phyloP scores from a whole-genome alignment of 257 asterid species.

The Fraxinus excelsior region DNA sequence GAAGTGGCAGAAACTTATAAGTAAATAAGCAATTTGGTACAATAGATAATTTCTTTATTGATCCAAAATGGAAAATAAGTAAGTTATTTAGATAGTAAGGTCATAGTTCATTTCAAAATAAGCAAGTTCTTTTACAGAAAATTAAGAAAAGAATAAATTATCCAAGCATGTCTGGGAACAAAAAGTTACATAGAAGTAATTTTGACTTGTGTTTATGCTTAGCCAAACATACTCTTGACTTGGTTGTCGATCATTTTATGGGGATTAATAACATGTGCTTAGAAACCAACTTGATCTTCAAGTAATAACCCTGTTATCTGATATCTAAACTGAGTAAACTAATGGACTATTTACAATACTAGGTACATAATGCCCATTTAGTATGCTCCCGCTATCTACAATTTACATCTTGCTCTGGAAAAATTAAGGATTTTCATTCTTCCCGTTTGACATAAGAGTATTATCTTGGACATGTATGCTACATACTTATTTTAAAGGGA shows the following conservation, averaged over 20 bases:
- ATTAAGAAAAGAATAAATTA: not conserved
- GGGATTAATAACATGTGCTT: not conserved
- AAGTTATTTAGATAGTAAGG: not conserved
- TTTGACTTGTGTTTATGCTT: not conserved
- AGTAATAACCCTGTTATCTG: not conserved
- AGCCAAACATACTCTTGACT: not conserved
- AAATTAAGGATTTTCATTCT: not conserved
- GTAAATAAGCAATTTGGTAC: not conserved
- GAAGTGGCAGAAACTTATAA: conserved; percentile 1
- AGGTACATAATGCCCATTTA: not conserved
- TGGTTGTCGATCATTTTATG: conserved; percentile 6
- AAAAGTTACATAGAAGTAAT: not conserved
- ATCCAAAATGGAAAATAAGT: not conserved
- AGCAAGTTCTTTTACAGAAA: not conserved
- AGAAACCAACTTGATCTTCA: not conserved
- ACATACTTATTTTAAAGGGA: too few species aligned
- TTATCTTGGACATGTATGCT: too few species aligned
- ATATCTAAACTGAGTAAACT: not conserved
- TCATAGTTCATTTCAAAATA: not conserved
- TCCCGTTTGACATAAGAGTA: not conserved
- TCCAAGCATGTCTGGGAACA: not conserved
- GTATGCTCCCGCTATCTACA: not conserved
- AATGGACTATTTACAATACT: not conserved
- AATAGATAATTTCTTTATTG: not conserved
- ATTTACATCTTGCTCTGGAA: not conserved